Evolutionary conservation across 257 asterid genomes (phyloP).

Genomic region (Eustoma russellianum): DNA sequence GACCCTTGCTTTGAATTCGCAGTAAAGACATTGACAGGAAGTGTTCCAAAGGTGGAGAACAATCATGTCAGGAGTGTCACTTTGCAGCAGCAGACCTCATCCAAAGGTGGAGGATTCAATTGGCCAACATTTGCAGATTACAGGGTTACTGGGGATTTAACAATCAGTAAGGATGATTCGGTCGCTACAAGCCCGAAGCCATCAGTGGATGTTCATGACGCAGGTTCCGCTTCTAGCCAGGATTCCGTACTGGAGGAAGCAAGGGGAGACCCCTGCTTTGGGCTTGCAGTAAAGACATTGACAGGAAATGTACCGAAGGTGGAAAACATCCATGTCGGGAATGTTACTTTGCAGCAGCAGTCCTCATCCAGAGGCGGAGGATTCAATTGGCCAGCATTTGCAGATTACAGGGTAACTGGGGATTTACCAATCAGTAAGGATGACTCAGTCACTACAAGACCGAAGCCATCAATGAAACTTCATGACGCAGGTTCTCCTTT

Average conservation of each 20-base stretch:
- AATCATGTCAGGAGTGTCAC: slow-evolving; percentile 7
- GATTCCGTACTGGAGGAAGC: slow-evolving; percentile 13
- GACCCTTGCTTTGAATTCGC: slow-evolving; percentile 77
- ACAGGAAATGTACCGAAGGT: slow-evolving; percentile 40
- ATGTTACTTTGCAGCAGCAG: slow-evolving; percentile 20
- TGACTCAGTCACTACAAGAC: slow-evolving; percentile 11
- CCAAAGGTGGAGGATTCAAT: slow-evolving; percentile 15
- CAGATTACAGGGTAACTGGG: slow-evolving; percentile 60
- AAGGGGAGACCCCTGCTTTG: no score
- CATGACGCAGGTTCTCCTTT: slow-evolving; percentile 5
- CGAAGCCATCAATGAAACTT: slow-evolving; percentile 14
- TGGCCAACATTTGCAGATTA: no score
- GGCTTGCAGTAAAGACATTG: slow-evolving; percentile 48
- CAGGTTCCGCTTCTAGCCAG: slow-evolving; percentile 9
- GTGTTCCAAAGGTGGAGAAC: slow-evolving; percentile 21
- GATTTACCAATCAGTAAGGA: slow-evolving; percentile 43
- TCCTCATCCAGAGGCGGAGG: slow-evolving; percentile 17
- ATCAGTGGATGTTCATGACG: slow-evolving; percentile 16
- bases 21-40: slow-evolving; percentile 58
- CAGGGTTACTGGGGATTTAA: slow-evolving; percentile 27
- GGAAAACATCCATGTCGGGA: slow-evolving; percentile 2
- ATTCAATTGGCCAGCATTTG: slow-evolving; percentile 24
- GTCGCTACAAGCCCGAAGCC: slow-evolving; percentile 11
- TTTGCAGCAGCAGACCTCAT: slow-evolving; percentile 23
- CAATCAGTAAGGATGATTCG: slow-evolving; percentile 31